A percentile compares a stretch with the other conserved stretches of the same genome.
phyloP scores from a whole-genome alignment of 352 stramenopile species.

The Globisporangium cylindrosporum region DNA sequence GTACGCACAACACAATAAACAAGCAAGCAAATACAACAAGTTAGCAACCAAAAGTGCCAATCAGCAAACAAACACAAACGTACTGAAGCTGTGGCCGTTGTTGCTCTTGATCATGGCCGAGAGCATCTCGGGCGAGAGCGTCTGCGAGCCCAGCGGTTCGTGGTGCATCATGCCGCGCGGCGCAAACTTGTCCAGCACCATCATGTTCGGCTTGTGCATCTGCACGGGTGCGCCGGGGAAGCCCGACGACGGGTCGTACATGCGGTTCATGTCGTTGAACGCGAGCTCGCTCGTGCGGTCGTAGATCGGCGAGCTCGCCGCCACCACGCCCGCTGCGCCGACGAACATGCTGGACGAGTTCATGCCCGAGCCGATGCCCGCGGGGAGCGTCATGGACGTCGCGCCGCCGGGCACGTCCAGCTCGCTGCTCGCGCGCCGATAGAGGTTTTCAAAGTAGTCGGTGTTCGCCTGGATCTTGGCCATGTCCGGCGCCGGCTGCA shows the following conservation, averaged over 20 bases:
- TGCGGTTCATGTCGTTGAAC: constrained; percentile 64
- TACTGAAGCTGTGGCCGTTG: constrained; percentile 49
- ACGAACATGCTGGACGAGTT: constrained; percentile 43
- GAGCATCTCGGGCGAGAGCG: constrained; percentile 74
- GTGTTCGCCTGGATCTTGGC: constrained; percentile 77
- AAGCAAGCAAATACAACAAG: not conserved
- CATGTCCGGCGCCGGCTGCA: constrained; percentile 39
- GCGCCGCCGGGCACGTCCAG: constrained; percentile 30
- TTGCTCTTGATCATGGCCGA: constrained; percentile 84
- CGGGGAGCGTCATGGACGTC: constrained; percentile 64
- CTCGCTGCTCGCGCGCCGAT: constrained; percentile 40
- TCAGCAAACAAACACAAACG: constrained; percentile 12
- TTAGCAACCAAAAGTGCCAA: not conserved
- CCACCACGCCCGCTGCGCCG: constrained; percentile 18
- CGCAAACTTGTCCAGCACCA: constrained; percentile 19
- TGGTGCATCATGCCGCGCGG: constrained; percentile 28
- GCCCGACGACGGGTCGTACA: constrained; percentile 66
- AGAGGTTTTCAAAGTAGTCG: constrained; percentile 80
- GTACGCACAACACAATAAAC: constrained; percentile 16
- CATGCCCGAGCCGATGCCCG: constrained; percentile 62
- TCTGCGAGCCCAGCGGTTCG: constrained; percentile 62
- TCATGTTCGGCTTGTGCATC: constrained; percentile 39
- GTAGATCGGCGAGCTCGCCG: constrained; percentile 35
- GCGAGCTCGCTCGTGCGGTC: constrained; percentile 54
- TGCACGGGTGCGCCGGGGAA: constrained; percentile 36